Percentiles rank a stretch among this genome's conserved stretches.
Evolutionary conservation across 2,329 filamentous ascomycete genomes (phyloP).

Genomic region (Aspergillus proliferans): DNA sequence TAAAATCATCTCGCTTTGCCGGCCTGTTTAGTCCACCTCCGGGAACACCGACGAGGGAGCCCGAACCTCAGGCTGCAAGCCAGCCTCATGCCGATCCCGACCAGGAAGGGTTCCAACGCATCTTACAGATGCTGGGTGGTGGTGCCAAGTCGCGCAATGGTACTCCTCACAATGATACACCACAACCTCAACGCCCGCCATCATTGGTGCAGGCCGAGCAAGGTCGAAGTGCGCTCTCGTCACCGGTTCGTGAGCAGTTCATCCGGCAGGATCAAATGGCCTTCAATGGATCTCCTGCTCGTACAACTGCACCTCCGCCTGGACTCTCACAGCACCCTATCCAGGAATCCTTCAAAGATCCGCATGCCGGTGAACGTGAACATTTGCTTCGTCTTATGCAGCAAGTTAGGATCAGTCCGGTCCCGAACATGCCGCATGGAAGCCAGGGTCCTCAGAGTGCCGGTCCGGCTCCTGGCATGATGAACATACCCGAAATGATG

Average conservation of each 20-base stretch:
- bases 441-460: slow-evolving; percentile 22
- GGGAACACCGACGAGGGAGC: slow-evolving; percentile 47
- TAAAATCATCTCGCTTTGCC: slow-evolving; percentile 77
- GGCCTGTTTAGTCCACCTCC: slow-evolving; percentile 63
- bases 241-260: slow-evolving; percentile 25
- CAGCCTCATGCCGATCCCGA: slow-evolving; percentile 52
- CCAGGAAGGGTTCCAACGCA: slow-evolving; percentile 76
- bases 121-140: slow-evolving; percentile 72
- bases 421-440: slow-evolving; percentile 16
- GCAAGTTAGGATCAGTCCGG: slow-evolving; percentile 38
- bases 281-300: slow-evolving; percentile 16
- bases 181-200: slow-evolving; percentile 24
- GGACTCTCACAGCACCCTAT: slow-evolving; percentile 23
- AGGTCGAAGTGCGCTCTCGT: slow-evolving; percentile 21
- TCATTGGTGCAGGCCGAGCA: slow-evolving; percentile 27
- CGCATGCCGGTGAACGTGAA: slow-evolving; percentile 60
- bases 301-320: slow-evolving; percentile 14
- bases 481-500: slow-evolving; percentile 32
- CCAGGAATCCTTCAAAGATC: slow-evolving; percentile 32
- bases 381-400: slow-evolving; percentile 83
- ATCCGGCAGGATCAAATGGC: slow-evolving; percentile 27
- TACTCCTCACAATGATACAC: slow-evolving; percentile 38
- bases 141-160: slow-evolving; percentile 41
- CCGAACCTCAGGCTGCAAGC: slow-evolving; percentile 19
- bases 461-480: slow-evolving; percentile 27